phyloP scores from a whole-genome alignment of 2,329 filamentous ascomycete species.

The Colletotrichum gloeosporioides region DNA sequence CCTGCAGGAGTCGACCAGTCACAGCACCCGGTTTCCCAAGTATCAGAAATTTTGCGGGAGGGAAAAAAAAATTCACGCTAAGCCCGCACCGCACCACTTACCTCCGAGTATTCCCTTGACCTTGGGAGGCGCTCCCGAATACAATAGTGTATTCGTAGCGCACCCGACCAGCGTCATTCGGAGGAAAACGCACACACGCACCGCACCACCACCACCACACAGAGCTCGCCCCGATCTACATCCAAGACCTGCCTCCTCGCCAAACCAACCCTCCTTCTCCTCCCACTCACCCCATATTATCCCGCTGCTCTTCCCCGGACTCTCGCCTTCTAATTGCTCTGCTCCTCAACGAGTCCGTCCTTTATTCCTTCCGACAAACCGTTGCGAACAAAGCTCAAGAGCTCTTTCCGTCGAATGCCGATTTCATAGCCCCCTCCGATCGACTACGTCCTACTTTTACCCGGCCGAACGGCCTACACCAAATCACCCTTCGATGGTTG shows the following conservation, averaged over 20 bases:
- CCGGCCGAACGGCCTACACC: slow-evolving; percentile 13
- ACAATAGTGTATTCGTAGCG: neutral
- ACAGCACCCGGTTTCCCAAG: neutral
- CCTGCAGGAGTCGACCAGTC: slow-evolving; percentile 2
- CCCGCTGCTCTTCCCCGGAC: slow-evolving; percentile 3
- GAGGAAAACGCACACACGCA: slow-evolving; percentile 10
- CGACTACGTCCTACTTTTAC: neutral
- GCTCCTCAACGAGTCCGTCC: slow-evolving; percentile 15
- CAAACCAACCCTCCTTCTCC: neutral
- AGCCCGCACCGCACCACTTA: slow-evolving; percentile 13
- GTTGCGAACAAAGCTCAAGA: neutral
- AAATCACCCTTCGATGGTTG: slow-evolving; percentile 22
- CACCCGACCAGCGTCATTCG: slow-evolving; percentile 23
- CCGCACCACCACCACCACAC: neutral
- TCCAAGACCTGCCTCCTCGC: neutral
- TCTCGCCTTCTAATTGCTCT: neutral
- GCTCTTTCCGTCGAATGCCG: neutral
- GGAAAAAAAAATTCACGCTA: slow-evolving; percentile 20
- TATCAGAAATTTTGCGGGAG: slow-evolving; percentile 15
- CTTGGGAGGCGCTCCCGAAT: neutral
- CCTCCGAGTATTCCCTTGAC: slow-evolving; percentile 16
- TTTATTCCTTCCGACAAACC: neutral
- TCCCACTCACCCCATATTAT: slow-evolving; percentile 1
- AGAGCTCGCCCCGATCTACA: neutral
- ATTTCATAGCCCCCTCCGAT: neutral